Evolutionary conservation across 2,329 filamentous ascomycete genomes (phyloP).

Genomic region (Pseudocercospora fuligena): DNA sequence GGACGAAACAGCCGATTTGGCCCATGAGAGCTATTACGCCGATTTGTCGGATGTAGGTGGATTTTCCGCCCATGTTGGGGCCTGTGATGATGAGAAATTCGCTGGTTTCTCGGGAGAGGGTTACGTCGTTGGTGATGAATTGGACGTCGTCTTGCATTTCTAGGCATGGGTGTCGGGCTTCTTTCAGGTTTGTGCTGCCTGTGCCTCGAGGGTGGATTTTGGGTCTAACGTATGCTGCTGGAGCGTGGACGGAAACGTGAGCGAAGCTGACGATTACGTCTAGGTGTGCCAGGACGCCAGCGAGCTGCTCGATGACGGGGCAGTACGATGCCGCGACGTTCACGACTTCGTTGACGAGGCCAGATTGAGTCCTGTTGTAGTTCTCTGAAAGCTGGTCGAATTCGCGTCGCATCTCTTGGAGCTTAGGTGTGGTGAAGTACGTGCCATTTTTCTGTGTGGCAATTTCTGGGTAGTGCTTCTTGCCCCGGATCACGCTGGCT

Average conservation of each 20-base stretch:
- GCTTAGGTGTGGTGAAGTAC: constrained; percentile 87
- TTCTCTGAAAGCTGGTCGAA: constrained; percentile 92
- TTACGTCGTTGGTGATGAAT: constrained; percentile 97
- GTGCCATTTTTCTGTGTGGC: constrained; percentile 99
- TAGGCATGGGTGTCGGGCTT: constrained; percentile 95
- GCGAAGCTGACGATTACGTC: constrained; percentile 95
- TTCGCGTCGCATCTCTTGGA: constrained; percentile 82
- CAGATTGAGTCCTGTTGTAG: constrained; percentile 92
- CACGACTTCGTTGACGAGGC: constrained; percentile 90
- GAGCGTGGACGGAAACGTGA: constrained; percentile 90
- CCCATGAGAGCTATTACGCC: constrained; percentile 97
- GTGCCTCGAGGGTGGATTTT: constrained; percentile 87
- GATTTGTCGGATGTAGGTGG: constrained; percentile 96
- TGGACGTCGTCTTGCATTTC: constrained; percentile 98
- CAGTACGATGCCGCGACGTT: constrained; percentile 92
- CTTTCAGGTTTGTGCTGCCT: constrained; percentile 86
- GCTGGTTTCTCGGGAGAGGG: constrained; percentile 74
- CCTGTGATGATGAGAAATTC: constrained; percentile 97
- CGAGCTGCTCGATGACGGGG: constrained; percentile 87
- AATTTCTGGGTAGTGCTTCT: constrained; percentile 86
- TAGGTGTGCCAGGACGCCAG: constrained; percentile 85
- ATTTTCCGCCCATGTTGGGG: constrained; percentile 99
- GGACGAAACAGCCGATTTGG: constrained; percentile 94
- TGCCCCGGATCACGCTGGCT: constrained; percentile 90
- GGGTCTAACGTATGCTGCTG: constrained; percentile 86